Base-by-base conservation (phyloP, 2,329 filamentous ascomycete genomes). In the Diaporthe australafricana region DNA sequence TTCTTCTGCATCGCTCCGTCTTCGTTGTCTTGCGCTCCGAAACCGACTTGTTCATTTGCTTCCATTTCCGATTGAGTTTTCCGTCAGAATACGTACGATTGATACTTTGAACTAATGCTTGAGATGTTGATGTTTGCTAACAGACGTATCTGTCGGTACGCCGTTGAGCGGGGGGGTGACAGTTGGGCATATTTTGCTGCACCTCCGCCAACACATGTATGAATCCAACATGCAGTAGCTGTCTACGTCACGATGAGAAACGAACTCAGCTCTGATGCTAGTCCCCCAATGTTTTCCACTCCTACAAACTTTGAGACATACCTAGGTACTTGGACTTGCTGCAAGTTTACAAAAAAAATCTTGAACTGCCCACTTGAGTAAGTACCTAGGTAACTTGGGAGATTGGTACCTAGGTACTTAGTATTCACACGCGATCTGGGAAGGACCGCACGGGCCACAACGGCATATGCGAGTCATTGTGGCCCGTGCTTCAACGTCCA, bases 401-500 rank as follows among this genome's bases (percentile, higher is more conserved):
- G 42, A 17, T 45, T 45, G 42, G 42, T 45, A 17, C 16, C 14
- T 45, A 45, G 42, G 16, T 45, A 35, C 42, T 6, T n/a, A n/a
- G n/a, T 45, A 12, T 45, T 12, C 16, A 45, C 32, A 35, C 32
- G 32, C 32, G 32, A 3, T 17, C 16, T 45, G 5, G 20, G 17
- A 45, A 17, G 17, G 42, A 17, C 16, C 42, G 53, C 53, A 38
- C 53, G 53, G 32, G 53, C 53, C n/a, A 55, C 0, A 17, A 17
- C 3, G 3, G 14, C n/a, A 9, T 5, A 32, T 16, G 32, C 53
- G 53, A 56, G 53, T 57, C 55, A 40, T 40, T 40, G 55, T 40
- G 55, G 55, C 35, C 55, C 55, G 55, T 57, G 55, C 55, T 57
- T 57, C 7, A 16, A 57, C 55, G 32, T 57, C 55, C 8, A 40